A percentile compares a stretch with the other conserved stretches of the same genome.
Evolutionary conservation across 164 flowering plant genomes (phyloP).

Genomic region (Pachysandra terminalis): DNA sequence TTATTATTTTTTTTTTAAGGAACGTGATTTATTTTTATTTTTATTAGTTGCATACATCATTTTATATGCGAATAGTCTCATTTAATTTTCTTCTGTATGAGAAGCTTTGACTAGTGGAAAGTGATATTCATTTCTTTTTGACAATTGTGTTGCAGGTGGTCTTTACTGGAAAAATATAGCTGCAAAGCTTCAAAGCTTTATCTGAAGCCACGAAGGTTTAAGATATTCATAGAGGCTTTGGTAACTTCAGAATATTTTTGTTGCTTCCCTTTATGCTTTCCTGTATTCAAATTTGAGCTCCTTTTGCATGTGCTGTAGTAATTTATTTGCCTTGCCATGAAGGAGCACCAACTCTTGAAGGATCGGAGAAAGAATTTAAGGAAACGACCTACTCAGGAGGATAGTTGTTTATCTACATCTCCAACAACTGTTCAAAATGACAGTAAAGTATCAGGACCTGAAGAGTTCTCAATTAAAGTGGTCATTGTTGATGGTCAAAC

Average conservation of each 20-base stretch:
- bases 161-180: constrained; percentile 92
- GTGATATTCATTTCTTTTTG: neutral
- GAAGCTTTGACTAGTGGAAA: neutral
- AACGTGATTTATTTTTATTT: too few relatives aligned
- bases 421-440: constrained; percentile 39
- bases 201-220: constrained; percentile 91
- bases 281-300: constrained; percentile 1
- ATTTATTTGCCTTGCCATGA: constrained; percentile 25
- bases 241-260: constrained; percentile 42
- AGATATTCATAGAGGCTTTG: constrained; percentile 84
- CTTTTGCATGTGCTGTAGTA: constrained; percentile 18
- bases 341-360: constrained; percentile 96
- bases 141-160: constrained; percentile 67
- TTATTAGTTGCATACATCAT: neutral
- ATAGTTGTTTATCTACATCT: constrained; percentile 37
- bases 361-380: constrained; percentile 74
- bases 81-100: neutral
- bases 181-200: constrained; percentile 96
- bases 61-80: neutral
- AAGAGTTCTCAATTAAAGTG: constrained; percentile 45
- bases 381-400: constrained; percentile 52
- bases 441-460: constrained; percentile 47
- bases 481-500: constrained; percentile 67
- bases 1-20: neutral
- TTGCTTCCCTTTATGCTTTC: neutral